Evolutionary conservation across 441 rosid genomes (phyloP), one percentile per base, ranked within the genome.

Genomic region (Eruca vesicaria): DNA sequence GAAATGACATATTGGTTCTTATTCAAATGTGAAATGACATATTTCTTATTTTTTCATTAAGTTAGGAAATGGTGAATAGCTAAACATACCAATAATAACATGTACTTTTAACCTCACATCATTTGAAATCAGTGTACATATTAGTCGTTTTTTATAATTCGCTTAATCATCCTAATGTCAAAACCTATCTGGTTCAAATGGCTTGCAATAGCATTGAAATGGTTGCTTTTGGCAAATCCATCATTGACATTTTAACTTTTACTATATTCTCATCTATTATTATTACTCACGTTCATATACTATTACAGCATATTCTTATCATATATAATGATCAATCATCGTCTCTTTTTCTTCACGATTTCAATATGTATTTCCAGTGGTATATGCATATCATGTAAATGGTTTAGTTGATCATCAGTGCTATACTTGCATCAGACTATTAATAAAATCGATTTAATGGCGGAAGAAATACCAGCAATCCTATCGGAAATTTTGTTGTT

Each of bases 281-380:
- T 63, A 68, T 73, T 56, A 73, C 78, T 20, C 67, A 63, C 62
- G 53, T 68, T 73, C 66, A 70, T 48, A 65, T 48, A 65, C 28
- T 4, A 55, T 28, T 33, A 38, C 52, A 61, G 59, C 56, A 38
- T 48, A 36, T 62, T 73, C 77, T 68, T 63, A 56, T 57, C 29
- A 43, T 63, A 28, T 58, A 69, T 74, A 43, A 74, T 79, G 63
- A 74, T 48, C 72, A 69, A 69, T 79, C 75, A 79, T 74, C 74
- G 59, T 69, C 82, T 74, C 75, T 79, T 69, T 63, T 33, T 63
- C 21, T 57, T 63, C 78, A 79, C 71, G 82, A 35, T 50, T 74
- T 58, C 75, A 69, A 63, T 31, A 31, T 43, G 15, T 23, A 45
- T 20, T 69, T 70, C 43, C 67, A 64, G 31, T 60, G 23, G 56